Conservation (phyloP, 306 rosid species). For the Carpinus fangiana region DNA sequence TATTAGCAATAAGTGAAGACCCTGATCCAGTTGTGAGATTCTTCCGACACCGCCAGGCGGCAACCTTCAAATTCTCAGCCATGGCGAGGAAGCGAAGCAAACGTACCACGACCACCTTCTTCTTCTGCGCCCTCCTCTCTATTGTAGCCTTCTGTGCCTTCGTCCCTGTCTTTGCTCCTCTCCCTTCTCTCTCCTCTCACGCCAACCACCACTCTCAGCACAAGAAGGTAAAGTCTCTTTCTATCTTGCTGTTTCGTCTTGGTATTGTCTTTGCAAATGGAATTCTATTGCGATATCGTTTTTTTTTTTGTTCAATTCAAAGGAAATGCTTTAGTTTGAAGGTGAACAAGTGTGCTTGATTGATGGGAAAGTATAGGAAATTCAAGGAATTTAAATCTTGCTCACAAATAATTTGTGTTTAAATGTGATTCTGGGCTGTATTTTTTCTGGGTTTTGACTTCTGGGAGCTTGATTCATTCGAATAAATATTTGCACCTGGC, state of each 20-base stretch:
- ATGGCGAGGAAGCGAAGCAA: constrained; percentile 12
- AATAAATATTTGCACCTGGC: neutral
- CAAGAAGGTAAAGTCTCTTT: neutral
- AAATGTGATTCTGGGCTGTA: neutral
- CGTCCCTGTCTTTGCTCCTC: constrained; percentile 13
- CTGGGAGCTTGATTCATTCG: neutral
- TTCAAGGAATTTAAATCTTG: neutral
- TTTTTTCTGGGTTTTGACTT: neutral
- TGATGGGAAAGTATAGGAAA: neutral
- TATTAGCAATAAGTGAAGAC: too few species aligned
- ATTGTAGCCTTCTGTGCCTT: neutral
- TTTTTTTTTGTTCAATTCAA: neutral
- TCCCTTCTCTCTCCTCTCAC: constrained; percentile 11
- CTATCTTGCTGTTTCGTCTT: neutral
- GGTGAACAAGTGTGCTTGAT: neutral
- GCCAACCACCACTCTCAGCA: neutral
- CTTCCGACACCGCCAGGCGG: neutral
- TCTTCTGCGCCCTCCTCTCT: neutral
- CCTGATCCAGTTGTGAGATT: too few species aligned
- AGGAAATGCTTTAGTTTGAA: neutral
- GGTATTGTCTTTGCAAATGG: neutral
- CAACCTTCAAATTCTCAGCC: neutral
- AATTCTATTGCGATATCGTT: neutral
- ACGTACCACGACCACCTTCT: neutral
- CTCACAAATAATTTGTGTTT: neutral